These are phyloP conservation scores for Ophiostoma sp. DNA, from an alignment of 2,329 filamentous ascomycete genomes.

Conservation along the genomic window DNA sequence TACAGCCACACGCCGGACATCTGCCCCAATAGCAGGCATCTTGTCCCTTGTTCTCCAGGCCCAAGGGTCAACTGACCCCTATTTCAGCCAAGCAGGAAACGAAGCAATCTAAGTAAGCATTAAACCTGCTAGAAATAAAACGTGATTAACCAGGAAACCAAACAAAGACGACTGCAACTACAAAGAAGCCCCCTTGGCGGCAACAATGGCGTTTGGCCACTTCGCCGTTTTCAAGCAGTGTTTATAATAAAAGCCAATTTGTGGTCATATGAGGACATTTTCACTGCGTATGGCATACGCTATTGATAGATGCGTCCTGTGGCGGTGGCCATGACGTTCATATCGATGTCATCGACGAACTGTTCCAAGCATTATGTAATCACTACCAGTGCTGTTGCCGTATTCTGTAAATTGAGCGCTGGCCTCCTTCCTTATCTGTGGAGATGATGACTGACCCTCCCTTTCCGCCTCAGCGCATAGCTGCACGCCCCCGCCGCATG, in stretches of 20 bases:
- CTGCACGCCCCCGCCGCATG: conserved; percentile 13
- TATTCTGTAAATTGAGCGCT: not conserved
- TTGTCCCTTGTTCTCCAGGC: not conserved
- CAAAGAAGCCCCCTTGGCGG: conserved; percentile 1
- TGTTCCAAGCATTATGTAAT: not conserved
- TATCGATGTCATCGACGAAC: not conserved
- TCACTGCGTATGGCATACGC: not conserved
- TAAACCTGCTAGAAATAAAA: not conserved
- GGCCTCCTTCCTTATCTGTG: conserved; percentile 20
- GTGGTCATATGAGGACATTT: not conserved
- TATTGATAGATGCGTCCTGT: not conserved
- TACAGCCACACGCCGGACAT: not conserved
- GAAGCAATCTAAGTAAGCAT: not conserved
- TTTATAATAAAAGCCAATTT: not conserved
- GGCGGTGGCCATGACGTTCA: not conserved
- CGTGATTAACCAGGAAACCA: not conserved
- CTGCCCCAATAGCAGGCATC: not conserved
- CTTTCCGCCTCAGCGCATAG: not conserved
- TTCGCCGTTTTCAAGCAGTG: not conserved
- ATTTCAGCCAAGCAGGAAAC: not conserved
- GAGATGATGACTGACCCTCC: conserved; percentile 5
- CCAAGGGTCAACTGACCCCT: not conserved
- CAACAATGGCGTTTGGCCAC: not conserved
- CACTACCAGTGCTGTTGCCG: not conserved
- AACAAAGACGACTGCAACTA: not conserved